Base-by-base conservation (phyloP, 2,329 filamentous ascomycete species). In the Fusarium siculi region DNA sequence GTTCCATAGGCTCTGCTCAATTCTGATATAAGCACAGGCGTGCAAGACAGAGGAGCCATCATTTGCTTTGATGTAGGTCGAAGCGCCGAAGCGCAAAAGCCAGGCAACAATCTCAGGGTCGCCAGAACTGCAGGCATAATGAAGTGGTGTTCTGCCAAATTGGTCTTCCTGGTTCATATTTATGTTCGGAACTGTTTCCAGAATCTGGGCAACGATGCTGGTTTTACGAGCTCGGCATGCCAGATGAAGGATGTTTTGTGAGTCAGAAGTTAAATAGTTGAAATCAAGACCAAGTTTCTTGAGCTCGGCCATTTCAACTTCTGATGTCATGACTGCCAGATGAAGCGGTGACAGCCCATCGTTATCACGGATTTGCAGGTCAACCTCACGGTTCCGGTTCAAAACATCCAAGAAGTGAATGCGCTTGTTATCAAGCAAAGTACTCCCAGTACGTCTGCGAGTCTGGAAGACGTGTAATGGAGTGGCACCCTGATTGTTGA, bases 121-220 rank as follows among this genome's bases (percentile, higher is more conserved):
- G 14, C 75, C 74, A 7, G 75, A 77, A 23, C 42, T 58, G 10
- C 71, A 74, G 7, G 75, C 74, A 34, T 74, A 74, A 37, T 73
- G 54, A 3, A 77, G 58, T 5, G 75, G 74, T 9, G 75, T 76
- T 63, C 68, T 68, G 1, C 71, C 68, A 62, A 53, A 52, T 2
- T 19, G 4, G n/a, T 77, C 74, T 12, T 50, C 19, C 30, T 73
- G 68, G 10, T 77, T 68, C 3, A 77, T 18, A 6, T 74, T 30
- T 4, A 67, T 9, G 6, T 3, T 9, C 10, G 15, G 34, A 1
- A 18, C 16, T 2, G 49, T 15, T 5, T 50, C 47, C 7, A 77
- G 62, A 7, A 74, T 49, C 9, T 70, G 62, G 2, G 49, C 60
- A 44, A 74, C 30, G 14, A 77, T 65, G 23, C 46, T 59, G 11